Evolutionary conservation across 2,329 filamentous ascomycete genomes (phyloP).

Genomic region (Metarhizium robertsii): DNA sequence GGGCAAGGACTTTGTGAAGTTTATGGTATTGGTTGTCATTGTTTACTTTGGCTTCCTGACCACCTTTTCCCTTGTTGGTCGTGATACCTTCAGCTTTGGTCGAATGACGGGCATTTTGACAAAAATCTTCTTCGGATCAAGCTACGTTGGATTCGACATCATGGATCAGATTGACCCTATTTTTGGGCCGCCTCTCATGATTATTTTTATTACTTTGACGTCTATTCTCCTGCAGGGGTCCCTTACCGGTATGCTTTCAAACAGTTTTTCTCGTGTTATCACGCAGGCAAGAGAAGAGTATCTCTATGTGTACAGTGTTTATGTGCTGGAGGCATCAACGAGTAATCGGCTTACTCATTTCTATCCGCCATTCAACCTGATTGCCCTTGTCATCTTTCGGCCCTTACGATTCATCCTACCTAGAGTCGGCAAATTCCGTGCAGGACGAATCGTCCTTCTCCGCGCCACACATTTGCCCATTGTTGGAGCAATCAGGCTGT

Average conservation of each 20-base stretch:
- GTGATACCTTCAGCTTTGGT: constrained; percentile 53
- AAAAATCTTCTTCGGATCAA: constrained; percentile 74
- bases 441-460: constrained; percentile 50
- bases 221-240: constrained; percentile 73
- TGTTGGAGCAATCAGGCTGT: constrained; percentile 59
- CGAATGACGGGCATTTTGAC: constrained; percentile 70
- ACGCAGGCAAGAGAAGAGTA: constrained; percentile 64
- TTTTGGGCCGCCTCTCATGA: constrained; percentile 52
- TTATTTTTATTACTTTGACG: constrained; percentile 68
- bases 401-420: constrained; percentile 62
- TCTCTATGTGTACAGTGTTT: constrained; percentile 63
- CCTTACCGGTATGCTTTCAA: constrained; percentile 68
- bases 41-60: constrained; percentile 84
- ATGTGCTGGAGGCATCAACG: constrained; percentile 57
- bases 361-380: constrained; percentile 63
- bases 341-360: constrained; percentile 62
- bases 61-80: constrained; percentile 71
- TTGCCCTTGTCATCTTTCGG: constrained; percentile 62
- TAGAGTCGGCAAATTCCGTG: constrained; percentile 53
- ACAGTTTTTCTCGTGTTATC: constrained; percentile 60
- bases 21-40: constrained; percentile 69
- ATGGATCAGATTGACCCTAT: constrained; percentile 51
- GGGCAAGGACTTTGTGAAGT: constrained; percentile 87
- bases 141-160: constrained; percentile 63
- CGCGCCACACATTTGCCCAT: constrained; percentile 58